A percentile compares a stretch with the other conserved stretches of the same genome.
phyloP scores from a whole-genome alignment of 2,329 filamentous ascomycete genomes.

The Erysiphe pulchra region DNA sequence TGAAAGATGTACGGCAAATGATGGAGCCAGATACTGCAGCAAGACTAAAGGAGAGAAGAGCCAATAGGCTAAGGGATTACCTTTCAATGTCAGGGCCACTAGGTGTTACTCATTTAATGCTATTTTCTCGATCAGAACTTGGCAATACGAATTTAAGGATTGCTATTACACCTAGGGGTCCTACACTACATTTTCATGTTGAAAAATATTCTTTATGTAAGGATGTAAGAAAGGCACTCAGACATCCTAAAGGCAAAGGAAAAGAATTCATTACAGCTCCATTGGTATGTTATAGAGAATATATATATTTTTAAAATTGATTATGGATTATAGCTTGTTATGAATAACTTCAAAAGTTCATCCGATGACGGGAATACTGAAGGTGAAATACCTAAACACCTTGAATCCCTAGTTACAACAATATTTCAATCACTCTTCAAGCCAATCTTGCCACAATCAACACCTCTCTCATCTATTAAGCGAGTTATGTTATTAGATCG shows the following conservation, averaged over 20 bases:
- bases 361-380: slow-evolving; percentile 23
- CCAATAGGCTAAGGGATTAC: slow-evolving; percentile 76
- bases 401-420: slow-evolving; percentile 77
- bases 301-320: too few relatives aligned
- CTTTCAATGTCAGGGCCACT: slow-evolving; percentile 85
- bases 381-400: slow-evolving; percentile 65
- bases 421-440: slow-evolving; percentile 94
- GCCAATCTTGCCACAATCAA: slow-evolving; percentile 76
- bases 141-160: slow-evolving; percentile 87
- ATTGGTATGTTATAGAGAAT: slow-evolving; percentile 24
- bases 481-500: slow-evolving; percentile 78
- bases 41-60: slow-evolving; percentile 66
- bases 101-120: slow-evolving; percentile 72
- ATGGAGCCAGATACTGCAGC: slow-evolving; percentile 92
- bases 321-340: slow-evolving; percentile 38
- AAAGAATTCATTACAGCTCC: slow-evolving; percentile 73
- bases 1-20: slow-evolving; percentile 70
- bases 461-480: slow-evolving; percentile 75
- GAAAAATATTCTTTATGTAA: slow-evolving; percentile 87
- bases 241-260: slow-evolving; percentile 55
- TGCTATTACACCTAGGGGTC: slow-evolving; percentile 66
- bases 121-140: slow-evolving; percentile 71
- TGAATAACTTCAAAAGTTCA: slow-evolving; percentile 79
- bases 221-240: slow-evolving; percentile 64
- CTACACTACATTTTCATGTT: slow-evolving; percentile 80